A percentile compares a stretch with the other conserved stretches of the same genome.
phyloP scores from a whole-genome alignment of 805 yeast genomes.

The Groenewaldozyma salmanticensis region DNA sequence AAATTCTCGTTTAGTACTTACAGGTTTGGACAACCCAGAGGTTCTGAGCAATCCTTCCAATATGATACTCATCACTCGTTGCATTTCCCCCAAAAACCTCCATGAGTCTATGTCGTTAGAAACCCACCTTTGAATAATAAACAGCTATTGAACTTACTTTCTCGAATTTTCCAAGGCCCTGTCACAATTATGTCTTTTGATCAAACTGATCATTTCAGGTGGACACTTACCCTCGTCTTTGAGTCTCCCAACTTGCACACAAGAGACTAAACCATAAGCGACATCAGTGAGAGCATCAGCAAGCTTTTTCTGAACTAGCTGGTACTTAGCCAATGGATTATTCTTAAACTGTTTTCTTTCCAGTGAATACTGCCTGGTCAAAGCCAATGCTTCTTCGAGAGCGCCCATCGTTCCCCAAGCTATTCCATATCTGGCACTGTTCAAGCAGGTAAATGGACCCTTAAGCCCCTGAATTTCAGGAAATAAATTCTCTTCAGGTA shows the following conservation, averaged over 20 bases:
- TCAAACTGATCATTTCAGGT: constrained; percentile 36
- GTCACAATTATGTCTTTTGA: constrained; percentile 36
- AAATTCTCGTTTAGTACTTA: constrained; percentile 8
- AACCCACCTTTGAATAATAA: not conserved
- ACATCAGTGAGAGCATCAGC: constrained; percentile 35
- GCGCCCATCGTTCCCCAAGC: constrained; percentile 39
- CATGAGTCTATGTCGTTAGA: constrained; percentile 22
- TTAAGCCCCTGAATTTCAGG: constrained; percentile 31
- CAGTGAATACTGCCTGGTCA: constrained; percentile 30
- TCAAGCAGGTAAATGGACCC: constrained; percentile 37
- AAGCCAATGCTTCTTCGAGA: constrained; percentile 30
- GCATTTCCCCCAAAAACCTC: constrained; percentile 39
- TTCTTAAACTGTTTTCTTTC: constrained; percentile 32
- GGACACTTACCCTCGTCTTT: constrained; percentile 30
- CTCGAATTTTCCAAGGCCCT: constrained; percentile 31
- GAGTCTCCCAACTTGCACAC: constrained; percentile 33
- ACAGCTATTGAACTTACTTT: constrained; percentile 11
- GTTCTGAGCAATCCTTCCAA: constrained; percentile 34
- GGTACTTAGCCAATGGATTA: constrained; percentile 32
- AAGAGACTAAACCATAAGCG: constrained; percentile 31
- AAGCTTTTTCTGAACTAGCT: constrained; percentile 33
- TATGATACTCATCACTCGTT: constrained; percentile 35
- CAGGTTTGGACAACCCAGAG: constrained; percentile 36
- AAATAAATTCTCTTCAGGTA: constrained; percentile 33
- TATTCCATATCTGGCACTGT: constrained; percentile 35